A percentile compares a stretch with the other conserved stretches of the same genome.
These are phyloP conservation scores for Diaporthe sp. DNA, from an alignment of 2,329 filamentous ascomycete species.

Conservation along the genomic window DNA sequence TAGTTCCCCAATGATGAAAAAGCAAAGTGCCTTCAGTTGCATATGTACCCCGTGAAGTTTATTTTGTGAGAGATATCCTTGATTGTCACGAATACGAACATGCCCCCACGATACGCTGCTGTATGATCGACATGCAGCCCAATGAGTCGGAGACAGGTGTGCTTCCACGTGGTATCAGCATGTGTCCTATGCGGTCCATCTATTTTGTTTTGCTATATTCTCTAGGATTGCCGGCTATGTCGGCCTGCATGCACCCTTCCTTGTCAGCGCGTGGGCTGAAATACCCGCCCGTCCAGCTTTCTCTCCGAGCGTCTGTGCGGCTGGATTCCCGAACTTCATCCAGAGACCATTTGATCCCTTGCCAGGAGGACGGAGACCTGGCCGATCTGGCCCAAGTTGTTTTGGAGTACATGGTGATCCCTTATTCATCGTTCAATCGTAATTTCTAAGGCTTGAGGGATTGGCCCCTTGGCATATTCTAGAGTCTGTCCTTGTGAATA, in stretches of 20 bases:
- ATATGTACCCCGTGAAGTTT: background rate
- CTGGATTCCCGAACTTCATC: background rate
- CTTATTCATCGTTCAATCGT: background rate
- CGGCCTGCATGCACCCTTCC: background rate
- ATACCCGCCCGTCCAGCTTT: background rate
- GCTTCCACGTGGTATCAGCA: background rate
- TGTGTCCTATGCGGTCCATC: background rate
- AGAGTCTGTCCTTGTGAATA: background rate
- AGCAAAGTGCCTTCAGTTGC: background rate
- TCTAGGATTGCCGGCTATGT: background rate
- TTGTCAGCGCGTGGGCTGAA: background rate
- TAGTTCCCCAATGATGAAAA: background rate
- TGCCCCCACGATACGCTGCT: background rate
- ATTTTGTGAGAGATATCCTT: background rate
- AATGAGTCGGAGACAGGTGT: background rate
- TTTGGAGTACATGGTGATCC: background rate
- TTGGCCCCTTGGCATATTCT: background rate
- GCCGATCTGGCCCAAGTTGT: background rate
- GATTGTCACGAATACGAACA: background rate
- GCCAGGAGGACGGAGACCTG: background rate
- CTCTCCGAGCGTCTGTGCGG: background rate
- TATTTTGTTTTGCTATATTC: background rate
- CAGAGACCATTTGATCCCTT: background rate
- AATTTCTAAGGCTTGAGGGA: background rate
- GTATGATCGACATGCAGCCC: slow-evolving; percentile 6